These are phyloP conservation scores for Cucurbitaria berberidis DNA, from an alignment of 2,329 filamentous ascomycete species.

Conservation along the genomic window DNA sequence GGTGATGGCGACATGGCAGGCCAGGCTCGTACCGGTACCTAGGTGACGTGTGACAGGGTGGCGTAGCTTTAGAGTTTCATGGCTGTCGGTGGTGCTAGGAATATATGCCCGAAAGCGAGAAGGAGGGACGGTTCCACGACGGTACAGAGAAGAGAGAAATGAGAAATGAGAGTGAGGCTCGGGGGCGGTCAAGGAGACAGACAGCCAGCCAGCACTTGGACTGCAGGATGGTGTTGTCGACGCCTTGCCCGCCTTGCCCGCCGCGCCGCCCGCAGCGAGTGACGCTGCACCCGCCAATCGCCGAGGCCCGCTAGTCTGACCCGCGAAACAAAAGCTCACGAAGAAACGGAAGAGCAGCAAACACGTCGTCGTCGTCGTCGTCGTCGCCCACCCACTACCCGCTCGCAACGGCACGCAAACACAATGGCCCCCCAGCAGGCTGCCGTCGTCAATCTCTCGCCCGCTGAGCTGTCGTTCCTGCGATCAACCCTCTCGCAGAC, in stretches of 20 bases:
- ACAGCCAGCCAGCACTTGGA: slow-evolving; percentile 28
- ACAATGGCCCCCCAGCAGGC: slow-evolving; percentile 43
- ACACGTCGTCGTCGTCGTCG: slow-evolving; percentile 4
- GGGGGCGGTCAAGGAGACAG: slow-evolving; percentile 27
- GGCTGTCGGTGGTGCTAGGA: background rate
- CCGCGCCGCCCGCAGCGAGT: slow-evolving; percentile 8
- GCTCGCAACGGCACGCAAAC: slow-evolving; percentile 13
- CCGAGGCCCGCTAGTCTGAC: slow-evolving; percentile 17
- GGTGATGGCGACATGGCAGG: slow-evolving; percentile 41
- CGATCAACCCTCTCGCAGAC: slow-evolving; percentile 81
- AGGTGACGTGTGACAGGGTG: slow-evolving; percentile 28
- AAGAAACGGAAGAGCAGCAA: slow-evolving; percentile 13
- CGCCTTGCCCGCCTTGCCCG: slow-evolving; percentile 26
- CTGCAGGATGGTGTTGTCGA: slow-evolving; percentile 35
- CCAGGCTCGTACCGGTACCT: no score
- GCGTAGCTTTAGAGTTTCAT: slow-evolving; percentile 14
- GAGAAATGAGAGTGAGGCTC: slow-evolving; percentile 3
- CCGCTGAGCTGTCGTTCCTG: slow-evolving; percentile 94
- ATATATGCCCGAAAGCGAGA: slow-evolving; percentile 1
- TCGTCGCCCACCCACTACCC: slow-evolving; percentile 7
- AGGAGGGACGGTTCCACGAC: background rate
- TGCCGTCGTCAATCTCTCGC: slow-evolving; percentile 78
- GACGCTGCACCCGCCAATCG: slow-evolving; percentile 26
- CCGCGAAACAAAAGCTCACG: slow-evolving; percentile 18
- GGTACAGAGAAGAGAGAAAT: no score